A percentile compares a stretch with the other conserved stretches of the same genome.
phyloP scores from a whole-genome alignment of 805 yeast genomes.

The Scheffersomyces coipomensis region DNA sequence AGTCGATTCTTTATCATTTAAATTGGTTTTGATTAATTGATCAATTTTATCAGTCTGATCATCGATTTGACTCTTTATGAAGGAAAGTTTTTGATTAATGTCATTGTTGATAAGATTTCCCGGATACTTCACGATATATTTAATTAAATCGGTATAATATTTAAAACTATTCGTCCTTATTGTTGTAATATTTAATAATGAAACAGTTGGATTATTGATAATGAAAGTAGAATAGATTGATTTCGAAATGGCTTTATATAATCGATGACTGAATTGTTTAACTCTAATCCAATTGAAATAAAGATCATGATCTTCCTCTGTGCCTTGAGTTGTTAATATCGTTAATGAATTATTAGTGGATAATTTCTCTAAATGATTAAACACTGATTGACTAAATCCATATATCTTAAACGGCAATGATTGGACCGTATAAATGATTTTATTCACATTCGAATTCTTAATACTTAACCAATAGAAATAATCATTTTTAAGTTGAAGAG shows the following conservation, averaged over 20 bases:
- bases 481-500: conserved; percentile 30
- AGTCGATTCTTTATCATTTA: conserved; percentile 2
- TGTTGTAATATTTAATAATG: conserved; percentile 6
- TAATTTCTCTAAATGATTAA: conserved; percentile 1
- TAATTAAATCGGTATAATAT: conserved; percentile 3
- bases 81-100: conserved; percentile 18
- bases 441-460: conserved; percentile 20
- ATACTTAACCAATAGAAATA: conserved; percentile 35
- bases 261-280: conserved; percentile 6
- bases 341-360: not conserved
- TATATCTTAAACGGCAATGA: conserved; percentile 27
- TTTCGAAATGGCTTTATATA: conserved; percentile 4
- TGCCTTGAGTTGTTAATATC: conserved; percentile 1
- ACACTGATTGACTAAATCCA: conserved; percentile 9
- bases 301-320: conserved; percentile 16
- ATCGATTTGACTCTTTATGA: conserved; percentile 20
- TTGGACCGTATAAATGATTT: conserved; percentile 32
- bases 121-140: conserved; percentile 14
- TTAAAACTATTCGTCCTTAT: not conserved
- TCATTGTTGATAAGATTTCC: conserved; percentile 23
- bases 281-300: conserved; percentile 8
- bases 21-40: conserved; percentile 16
- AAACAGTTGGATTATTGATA: conserved; percentile 13
- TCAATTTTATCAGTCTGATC: conserved; percentile 22
- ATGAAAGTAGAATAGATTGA: conserved; percentile 8